Conservation (phyloP, 176 grass and related monocot genomes). For the Microstegium vimineum region DNA sequence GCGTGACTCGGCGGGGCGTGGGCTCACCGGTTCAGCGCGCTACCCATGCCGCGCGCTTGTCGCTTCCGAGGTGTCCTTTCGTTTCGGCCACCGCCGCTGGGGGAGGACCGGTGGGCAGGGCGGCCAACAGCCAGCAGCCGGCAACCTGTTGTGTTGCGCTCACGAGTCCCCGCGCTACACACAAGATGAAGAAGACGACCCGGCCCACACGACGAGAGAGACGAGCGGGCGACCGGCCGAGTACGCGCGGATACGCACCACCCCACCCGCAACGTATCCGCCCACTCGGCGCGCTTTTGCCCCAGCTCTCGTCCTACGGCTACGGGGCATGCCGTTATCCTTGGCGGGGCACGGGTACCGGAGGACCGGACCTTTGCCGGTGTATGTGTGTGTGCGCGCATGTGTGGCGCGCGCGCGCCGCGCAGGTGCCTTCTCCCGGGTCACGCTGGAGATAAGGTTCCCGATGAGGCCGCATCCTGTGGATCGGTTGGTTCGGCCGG, state of each 20-base stretch:
- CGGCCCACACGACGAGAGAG: not conserved
- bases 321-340: not conserved
- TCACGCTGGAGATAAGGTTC: conserved; percentile 29
- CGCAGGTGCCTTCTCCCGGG: not conserved
- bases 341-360: not conserved
- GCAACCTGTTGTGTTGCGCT: not conserved
- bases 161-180: conserved; percentile 25
- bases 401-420: not conserved
- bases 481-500: not conserved
- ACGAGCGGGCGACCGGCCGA: no score
- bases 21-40: not conserved
- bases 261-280: no score
- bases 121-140: no score
- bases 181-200: no score
- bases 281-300: conserved; percentile 1
- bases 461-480: conserved; percentile 20
- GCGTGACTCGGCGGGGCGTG: not conserved
- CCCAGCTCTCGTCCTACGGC: not conserved
- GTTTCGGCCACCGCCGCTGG: not conserved
- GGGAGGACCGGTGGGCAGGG: not conserved
- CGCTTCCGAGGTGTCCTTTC: not conserved
- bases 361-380: not conserved
- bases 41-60: conserved; percentile 7
- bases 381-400: not conserved
- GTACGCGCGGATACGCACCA: not conserved